Percentiles rank a stretch among this genome's conserved stretches.
Evolutionary conservation across 2,329 filamentous ascomycete species (phyloP).

Genomic region (Sporothrix schenckii): DNA sequence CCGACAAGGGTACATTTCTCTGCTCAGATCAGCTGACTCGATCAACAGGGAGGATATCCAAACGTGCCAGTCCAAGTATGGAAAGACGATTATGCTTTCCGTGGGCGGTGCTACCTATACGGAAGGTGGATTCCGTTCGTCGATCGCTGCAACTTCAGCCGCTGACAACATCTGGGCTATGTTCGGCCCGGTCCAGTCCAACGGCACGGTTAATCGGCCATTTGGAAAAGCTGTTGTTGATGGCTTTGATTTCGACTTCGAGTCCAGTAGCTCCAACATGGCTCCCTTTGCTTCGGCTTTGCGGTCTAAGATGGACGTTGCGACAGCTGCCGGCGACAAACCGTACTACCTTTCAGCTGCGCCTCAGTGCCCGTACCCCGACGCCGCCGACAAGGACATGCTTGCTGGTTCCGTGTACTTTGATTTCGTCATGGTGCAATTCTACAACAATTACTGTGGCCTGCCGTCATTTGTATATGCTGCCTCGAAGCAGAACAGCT

Average conservation of each 20-base stretch:
- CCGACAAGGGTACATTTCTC: neutral
- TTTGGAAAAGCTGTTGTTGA: conserved; percentile 69
- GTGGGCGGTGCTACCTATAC: conserved; percentile 71
- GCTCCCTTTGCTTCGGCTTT: conserved; percentile 62
- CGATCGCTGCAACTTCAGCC: conserved; percentile 54
- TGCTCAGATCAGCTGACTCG: neutral
- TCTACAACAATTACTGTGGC: conserved; percentile 71
- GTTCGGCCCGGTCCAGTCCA: conserved; percentile 61
- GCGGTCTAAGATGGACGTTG: conserved; percentile 57
- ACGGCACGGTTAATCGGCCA: conserved; percentile 58
- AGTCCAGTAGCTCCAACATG: conserved; percentile 62
- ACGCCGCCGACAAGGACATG: conserved; percentile 60
- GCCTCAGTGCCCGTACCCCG: conserved; percentile 70
- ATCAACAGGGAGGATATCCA: conserved; percentile 52
- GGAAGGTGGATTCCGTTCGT: conserved; percentile 66
- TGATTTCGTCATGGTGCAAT: conserved; percentile 66
- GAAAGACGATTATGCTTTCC: conserved; percentile 73
- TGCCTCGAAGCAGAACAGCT: conserved; percentile 52
- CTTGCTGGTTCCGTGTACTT: conserved; percentile 58
- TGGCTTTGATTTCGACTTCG: conserved; percentile 78
- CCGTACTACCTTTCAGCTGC: conserved; percentile 65
- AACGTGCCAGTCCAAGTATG: conserved; percentile 62
- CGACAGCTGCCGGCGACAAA: conserved; percentile 52
- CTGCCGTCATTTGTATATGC: conserved; percentile 55
- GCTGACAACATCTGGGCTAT: conserved; percentile 70